These are phyloP conservation scores for Lyophyllum atratum DNA, from an alignment of 768 basidiomycete genomes.

Conservation along the genomic window DNA sequence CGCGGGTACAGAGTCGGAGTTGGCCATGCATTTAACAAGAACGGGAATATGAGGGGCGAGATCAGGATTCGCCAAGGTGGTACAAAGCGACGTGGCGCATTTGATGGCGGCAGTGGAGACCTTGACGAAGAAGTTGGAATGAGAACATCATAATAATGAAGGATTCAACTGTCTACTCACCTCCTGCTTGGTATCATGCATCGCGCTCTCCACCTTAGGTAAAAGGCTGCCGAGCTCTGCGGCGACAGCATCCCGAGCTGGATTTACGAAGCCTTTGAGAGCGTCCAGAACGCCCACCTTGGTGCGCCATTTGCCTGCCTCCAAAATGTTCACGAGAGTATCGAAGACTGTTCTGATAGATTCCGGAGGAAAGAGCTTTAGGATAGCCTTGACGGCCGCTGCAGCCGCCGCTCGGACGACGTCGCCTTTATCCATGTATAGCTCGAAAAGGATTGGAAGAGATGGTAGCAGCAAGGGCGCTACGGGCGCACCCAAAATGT, in stretches of 20 bases:
- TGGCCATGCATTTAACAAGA: conserved; percentile 93
- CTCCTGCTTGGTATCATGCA: conserved; percentile 98
- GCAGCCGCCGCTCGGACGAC: conserved; percentile 84
- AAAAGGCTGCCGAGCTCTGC: conserved; percentile 78
- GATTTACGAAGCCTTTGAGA: conserved; percentile 69
- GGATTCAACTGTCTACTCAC: conserved; percentile 40
- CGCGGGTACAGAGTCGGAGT: conserved; percentile 83
- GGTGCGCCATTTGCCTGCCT: conserved; percentile 89
- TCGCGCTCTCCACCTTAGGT: conserved; percentile 83
- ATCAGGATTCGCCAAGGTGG: conserved; percentile 92
- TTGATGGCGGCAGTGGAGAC: conserved; percentile 86
- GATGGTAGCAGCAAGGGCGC: conserved; percentile 79
- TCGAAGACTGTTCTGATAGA: conserved; percentile 69
- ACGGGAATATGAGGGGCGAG: conserved; percentile 84
- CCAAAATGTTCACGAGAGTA: conserved; percentile 70
- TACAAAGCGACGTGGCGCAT: conserved; percentile 86
- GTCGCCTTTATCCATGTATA: conserved; percentile 93
- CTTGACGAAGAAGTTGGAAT: conserved; percentile 37
- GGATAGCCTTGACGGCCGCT: conserved; percentile 77
- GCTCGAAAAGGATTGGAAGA: conserved; percentile 76
- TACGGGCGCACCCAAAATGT: conserved; percentile 64
- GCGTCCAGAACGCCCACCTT: conserved; percentile 94
- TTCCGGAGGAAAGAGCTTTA: conserved; percentile 85
- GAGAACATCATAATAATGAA: conserved; percentile 3
- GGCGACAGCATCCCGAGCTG: conserved; percentile 78